Evolutionary conservation across 2,329 filamentous ascomycete genomes (phyloP), one percentile per base, ranked within the genome.

Genomic region (Fusarium acutatum): DNA sequence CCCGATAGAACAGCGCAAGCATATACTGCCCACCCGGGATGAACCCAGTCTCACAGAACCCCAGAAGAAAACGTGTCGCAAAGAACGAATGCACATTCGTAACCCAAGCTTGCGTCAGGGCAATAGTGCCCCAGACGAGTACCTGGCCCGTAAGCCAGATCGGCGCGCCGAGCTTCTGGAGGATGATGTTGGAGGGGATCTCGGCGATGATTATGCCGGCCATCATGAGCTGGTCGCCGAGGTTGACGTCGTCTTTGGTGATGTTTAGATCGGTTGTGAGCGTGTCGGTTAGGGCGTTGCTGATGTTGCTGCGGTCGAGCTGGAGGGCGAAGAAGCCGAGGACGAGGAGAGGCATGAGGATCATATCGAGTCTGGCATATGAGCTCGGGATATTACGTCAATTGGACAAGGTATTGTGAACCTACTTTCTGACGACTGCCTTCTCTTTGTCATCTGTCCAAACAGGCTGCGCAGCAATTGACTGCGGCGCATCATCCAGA

Each of bases 251-350:
- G 69, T 86, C 83, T 22, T 86, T 85, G 1, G 82, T 85, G 60
- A 88, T 85, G 20, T 80, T 78, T 3, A 88, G 80, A 59, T 88
- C 86, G 18, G 81, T 68, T 12, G 84, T 82, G 56, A 88, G 83
- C 18, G 82, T 84, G 43, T 87, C 86, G 6, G 86, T 88, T 14
- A 88, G 71, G 11, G 86, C 86, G 32, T 86, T 87, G 60, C 82
- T 80, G 62, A 86, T 80, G 67, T 81, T 82, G 34, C 77, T 78
- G 30, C 80, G 74, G 43, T 82, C 80, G 26, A 81, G 73, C 46
- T 82, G 86, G 40, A 88, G 84, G 32, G 83, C 83, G 12, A 86
- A 83, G 35, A 88, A 83, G 0, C 84, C 85, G 0, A 86, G 76
- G 18, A 85, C 81, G 3, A 88, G 81, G 1, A 87, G 77, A 0